A percentile compares a stretch with the other conserved stretches of the same genome.
phyloP scores from a whole-genome alignment of 331 rosid species.

The Quercus lobata region DNA sequence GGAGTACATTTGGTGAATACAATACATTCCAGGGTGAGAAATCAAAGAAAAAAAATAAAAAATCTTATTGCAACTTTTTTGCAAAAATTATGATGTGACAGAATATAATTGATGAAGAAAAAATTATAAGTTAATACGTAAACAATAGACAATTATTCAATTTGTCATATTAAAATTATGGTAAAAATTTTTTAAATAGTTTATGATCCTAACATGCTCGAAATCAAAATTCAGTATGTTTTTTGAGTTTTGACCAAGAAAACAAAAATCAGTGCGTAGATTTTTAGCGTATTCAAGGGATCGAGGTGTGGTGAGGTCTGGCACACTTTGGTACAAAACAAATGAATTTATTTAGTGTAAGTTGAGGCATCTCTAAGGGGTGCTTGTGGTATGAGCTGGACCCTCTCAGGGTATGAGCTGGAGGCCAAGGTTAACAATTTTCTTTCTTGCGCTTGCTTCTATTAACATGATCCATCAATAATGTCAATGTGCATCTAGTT shows the following conservation, averaged over 20 bases:
- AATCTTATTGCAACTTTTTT: too few relatives aligned
- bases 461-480: neutral
- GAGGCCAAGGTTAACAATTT: conserved; percentile 11
- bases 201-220: rapidly evolving
- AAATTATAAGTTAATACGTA: too few relatives aligned
- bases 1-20: conserved; percentile 1
- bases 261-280: neutral
- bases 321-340: too few relatives aligned
- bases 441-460: neutral
- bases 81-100: too few relatives aligned
- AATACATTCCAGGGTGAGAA: too few relatives aligned
- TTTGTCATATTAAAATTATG: too few relatives aligned
- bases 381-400: conserved; percentile 29
- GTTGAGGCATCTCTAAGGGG: conserved; percentile 25
- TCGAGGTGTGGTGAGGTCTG: neutral
- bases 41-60: neutral
- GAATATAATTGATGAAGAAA: too few relatives aligned
- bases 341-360: neutral
- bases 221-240: too few relatives aligned
- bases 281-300: neutral
- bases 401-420: conserved; percentile 21
- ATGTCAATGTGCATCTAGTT: neutral
- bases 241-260: neutral
- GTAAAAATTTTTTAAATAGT: too few relatives aligned
- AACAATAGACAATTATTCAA: rapidly evolving